phyloP scores from a whole-genome alignment of 2,329 filamentous ascomycete species.

The Thielaviopsis musarum region DNA sequence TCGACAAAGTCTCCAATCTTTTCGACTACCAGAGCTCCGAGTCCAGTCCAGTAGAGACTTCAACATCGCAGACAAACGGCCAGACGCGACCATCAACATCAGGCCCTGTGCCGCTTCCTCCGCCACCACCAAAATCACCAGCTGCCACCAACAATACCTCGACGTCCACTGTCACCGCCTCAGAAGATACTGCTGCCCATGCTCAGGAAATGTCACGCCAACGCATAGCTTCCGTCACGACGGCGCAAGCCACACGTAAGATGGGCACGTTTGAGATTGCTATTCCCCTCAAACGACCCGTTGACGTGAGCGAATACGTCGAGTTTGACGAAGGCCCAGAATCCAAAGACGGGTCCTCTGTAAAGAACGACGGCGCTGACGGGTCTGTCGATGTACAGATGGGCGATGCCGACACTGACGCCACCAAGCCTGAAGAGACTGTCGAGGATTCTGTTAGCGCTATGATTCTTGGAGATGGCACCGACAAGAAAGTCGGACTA shows the following conservation, averaged over 20 bases:
- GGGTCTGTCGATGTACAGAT: background rate
- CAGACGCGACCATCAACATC: conserved; percentile 6
- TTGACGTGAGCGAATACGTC: conserved; percentile 23
- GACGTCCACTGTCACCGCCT: background rate
- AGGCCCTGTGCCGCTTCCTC: conserved; percentile 11
- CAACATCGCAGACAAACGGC: conserved; percentile 1
- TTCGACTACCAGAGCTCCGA: conserved; percentile 10
- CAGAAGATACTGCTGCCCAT: conserved; percentile 2
- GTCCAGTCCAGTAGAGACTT: background rate
- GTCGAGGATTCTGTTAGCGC: conserved; percentile 2
- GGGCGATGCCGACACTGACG: background rate
- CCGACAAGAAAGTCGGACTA: conserved; percentile 18
- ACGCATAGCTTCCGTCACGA: conserved; percentile 8
- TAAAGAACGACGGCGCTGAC: background rate
- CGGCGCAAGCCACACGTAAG: conserved; percentile 15
- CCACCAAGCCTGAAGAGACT: background rate
- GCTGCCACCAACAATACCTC: background rate
- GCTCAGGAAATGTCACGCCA: conserved; percentile 3
- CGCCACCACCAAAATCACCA: conserved; percentile 10
- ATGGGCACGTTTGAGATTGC: conserved; percentile 29
- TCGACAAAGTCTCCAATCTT: conserved; percentile 20
- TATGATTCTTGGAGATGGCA: conserved; percentile 4
- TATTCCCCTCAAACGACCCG: conserved; percentile 27
- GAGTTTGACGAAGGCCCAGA: conserved; percentile 14
- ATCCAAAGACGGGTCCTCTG: background rate